Evolutionary conservation across 169 alveolate genomes (phyloP), one percentile per base, ranked within the genome.

Genomic region (Plasmodium inui): DNA sequence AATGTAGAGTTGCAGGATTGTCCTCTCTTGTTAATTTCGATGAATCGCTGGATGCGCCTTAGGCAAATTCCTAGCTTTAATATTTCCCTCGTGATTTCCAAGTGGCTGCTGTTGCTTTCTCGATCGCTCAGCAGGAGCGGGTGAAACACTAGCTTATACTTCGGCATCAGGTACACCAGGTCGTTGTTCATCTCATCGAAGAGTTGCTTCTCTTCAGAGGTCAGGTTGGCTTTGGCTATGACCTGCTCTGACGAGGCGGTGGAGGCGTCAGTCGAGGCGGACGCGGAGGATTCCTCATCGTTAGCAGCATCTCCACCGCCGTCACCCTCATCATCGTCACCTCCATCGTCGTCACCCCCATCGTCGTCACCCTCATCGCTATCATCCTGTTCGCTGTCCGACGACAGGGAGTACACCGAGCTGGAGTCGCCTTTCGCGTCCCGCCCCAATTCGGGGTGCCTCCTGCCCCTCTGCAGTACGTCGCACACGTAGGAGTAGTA

Each of bases 11-110:
- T 89, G 34, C 94, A 89, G 46, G 81, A 78, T 10, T 89, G 89
- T 10, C 94, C 72, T 41, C 94, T 79, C 79, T 89, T 89, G 37
- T 89, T 89, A 44, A 89, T 89, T 79, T 89, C 94, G 0, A 89
- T 67, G 71, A 89, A 89, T 26, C 82, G 79, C 67, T 89, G 90
- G 19, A 89, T 89, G 44, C 55, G 67, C n/a, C 94, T 39, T 89
- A 89, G 30, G 71, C 41, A 89, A 32, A 89, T 79, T 10, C 94
- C 94, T 41, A 89, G 50, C 50, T 89, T 32, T 34, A 89, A 19
- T 19, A 89, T 89, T 61, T 89, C 94, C 22, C 28, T 89, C 3
- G 82, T 61, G 8, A 89, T 89, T 89, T 89, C 89, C 50, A 89
- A 41, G 70, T 89, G 82, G 46, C 90, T 79, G n/a, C 82, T 89